phyloP scores from a whole-genome alignment of 441 rosid genomes.

The Arabidopsis lyrata region DNA sequence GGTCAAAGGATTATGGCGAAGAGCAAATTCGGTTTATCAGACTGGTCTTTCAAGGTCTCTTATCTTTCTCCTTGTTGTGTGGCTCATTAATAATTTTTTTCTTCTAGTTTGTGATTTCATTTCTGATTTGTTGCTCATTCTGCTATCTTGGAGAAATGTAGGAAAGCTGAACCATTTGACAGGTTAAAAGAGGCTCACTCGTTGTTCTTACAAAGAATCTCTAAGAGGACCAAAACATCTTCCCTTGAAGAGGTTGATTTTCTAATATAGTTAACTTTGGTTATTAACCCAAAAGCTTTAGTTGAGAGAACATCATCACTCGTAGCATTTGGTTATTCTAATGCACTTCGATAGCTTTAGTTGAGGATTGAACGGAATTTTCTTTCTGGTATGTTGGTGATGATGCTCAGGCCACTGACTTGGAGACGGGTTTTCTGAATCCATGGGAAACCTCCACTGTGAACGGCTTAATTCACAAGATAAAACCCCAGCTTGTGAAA shows the following conservation, averaged over 20 bases:
- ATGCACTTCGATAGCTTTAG: slow-evolving; percentile 10
- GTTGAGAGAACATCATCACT: too few relatives aligned
- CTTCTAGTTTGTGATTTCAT: background rate
- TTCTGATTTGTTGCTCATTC: slow-evolving; percentile 24
- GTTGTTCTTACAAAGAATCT: slow-evolving; percentile 68
- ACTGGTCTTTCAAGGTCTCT: slow-evolving; percentile 76
- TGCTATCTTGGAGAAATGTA: slow-evolving; percentile 46
- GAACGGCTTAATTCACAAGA: slow-evolving; percentile 59
- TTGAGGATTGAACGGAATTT: background rate
- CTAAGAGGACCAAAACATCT: slow-evolving; percentile 55
- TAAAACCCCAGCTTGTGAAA: slow-evolving; percentile 56
- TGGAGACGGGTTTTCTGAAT: slow-evolving; percentile 48
- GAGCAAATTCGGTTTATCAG: slow-evolving; percentile 68
- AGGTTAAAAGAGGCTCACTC: slow-evolving; percentile 67
- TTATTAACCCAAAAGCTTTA: too few relatives aligned
- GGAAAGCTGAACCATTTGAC: slow-evolving; percentile 75
- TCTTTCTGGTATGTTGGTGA: slow-evolving; percentile 55
- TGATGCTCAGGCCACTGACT: slow-evolving; percentile 21
- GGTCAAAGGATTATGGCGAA: slow-evolving; percentile 71
- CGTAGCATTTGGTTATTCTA: background rate
- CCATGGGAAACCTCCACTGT: slow-evolving; percentile 80
- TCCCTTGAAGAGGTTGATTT: slow-evolving; percentile 58
- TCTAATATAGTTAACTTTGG: background rate
- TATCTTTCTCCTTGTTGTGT: background rate
- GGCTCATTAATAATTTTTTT: background rate